These are phyloP conservation scores for Cladophialophora exuberans DNA, from an alignment of 2,329 filamentous ascomycete genomes.

Conservation along the genomic window DNA sequence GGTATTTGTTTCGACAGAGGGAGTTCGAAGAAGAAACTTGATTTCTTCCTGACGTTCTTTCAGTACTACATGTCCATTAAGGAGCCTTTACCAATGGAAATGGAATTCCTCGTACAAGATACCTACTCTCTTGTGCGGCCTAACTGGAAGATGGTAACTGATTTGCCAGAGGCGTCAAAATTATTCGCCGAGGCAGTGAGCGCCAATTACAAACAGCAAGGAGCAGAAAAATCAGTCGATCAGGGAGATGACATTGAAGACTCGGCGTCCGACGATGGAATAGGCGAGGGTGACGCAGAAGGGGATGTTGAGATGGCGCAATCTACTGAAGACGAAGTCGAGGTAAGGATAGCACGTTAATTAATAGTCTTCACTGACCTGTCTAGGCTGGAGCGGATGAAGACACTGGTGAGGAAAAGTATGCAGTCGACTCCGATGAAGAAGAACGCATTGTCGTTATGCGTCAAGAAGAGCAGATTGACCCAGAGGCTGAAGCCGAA, in stretches of 20 bases:
- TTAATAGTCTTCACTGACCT: slow-evolving; percentile 18
- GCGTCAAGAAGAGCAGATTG: slow-evolving; percentile 83
- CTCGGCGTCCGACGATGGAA: slow-evolving; percentile 75
- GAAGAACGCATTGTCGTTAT: slow-evolving; percentile 93
- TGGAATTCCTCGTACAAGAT: slow-evolving; percentile 95
- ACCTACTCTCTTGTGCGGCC: slow-evolving; percentile 82
- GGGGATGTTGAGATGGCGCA: slow-evolving; percentile 53
- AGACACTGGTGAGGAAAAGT: slow-evolving; percentile 47
- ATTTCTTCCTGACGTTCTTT: slow-evolving; percentile 96
- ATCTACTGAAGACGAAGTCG: slow-evolving; percentile 54
- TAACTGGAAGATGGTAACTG: slow-evolving; percentile 85
- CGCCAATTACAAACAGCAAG: slow-evolving; percentile 82
- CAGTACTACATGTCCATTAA: slow-evolving; percentile 94
- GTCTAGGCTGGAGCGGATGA: slow-evolving; percentile 41
- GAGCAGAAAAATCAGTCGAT: slow-evolving; percentile 70
- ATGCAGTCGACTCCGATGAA: slow-evolving; percentile 60
- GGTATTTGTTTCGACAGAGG: slow-evolving; percentile 96
- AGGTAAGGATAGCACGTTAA: slow-evolving; percentile 36
- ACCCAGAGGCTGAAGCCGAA: slow-evolving; percentile 92
- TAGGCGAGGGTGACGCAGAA: slow-evolving; percentile 64
- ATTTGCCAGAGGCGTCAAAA: slow-evolving; percentile 78
- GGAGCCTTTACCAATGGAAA: slow-evolving; percentile 88
- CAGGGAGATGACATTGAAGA: slow-evolving; percentile 73
- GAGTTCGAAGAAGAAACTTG: slow-evolving; percentile 91
- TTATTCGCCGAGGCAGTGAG: slow-evolving; percentile 86